phyloP scores from a whole-genome alignment of 2,329 filamentous ascomycete species.

The Alternaria angustiovoidea region DNA sequence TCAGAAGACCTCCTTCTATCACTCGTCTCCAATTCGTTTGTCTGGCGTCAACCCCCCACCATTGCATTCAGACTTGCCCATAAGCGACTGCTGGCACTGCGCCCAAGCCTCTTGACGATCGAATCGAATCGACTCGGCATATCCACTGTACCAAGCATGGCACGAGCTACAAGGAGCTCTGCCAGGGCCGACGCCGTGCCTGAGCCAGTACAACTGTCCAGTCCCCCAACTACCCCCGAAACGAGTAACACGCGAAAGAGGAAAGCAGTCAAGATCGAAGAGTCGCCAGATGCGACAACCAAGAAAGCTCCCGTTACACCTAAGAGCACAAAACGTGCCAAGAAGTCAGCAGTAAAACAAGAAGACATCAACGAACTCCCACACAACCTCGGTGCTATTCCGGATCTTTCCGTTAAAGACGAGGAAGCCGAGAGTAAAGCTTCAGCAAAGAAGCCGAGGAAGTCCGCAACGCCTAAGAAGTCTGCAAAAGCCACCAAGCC shows the following conservation, averaged over 20 bases:
- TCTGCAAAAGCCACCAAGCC: conserved; percentile 29
- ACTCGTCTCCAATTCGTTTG: neutral
- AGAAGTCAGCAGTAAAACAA: conserved; percentile 47
- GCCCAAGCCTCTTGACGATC: conserved; percentile 6
- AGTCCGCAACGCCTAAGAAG: conserved; percentile 19
- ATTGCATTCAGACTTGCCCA: conserved; percentile 2
- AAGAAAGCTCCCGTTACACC: conserved; percentile 18
- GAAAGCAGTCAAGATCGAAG: conserved; percentile 37
- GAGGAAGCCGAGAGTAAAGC: conserved; percentile 17
- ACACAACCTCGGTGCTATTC: conserved; percentile 61
- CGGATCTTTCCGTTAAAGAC: conserved; percentile 20
- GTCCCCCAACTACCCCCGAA: conserved; percentile 52
- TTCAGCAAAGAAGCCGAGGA: conserved; percentile 24
- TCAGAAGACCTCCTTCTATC: neutral
- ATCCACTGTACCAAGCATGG: conserved; percentile 32
- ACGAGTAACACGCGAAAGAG: conserved; percentile 36
- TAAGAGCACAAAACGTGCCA: conserved; percentile 49
- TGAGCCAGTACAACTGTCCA: conserved; percentile 53
- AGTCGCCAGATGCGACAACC: conserved; percentile 9
- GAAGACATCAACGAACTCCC: conserved; percentile 60
- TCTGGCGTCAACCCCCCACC: neutral
- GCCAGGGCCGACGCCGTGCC: conserved; percentile 24
- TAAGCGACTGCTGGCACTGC: conserved; percentile 23
- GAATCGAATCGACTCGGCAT: conserved; percentile 4
- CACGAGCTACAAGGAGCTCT: conserved; percentile 43